Conservation (phyloP, 352 stramenopile species). For the Phytopythium helicoides region DNA sequence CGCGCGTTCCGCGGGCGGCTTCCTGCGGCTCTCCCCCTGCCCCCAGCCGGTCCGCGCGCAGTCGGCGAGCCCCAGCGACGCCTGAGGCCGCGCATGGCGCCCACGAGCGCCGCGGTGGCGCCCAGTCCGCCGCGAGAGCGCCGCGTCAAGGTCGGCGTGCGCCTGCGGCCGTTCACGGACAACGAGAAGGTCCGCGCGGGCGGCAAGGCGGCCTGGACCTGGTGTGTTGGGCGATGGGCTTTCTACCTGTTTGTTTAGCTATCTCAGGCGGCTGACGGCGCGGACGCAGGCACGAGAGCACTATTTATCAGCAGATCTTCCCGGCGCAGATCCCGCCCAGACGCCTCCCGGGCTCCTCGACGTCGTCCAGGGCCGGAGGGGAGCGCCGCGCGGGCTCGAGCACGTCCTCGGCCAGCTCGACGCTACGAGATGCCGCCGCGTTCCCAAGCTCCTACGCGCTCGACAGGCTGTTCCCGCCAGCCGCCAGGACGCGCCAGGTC, state of each 20-base stretch:
- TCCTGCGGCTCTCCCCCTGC: too few relatives aligned
- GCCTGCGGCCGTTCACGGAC: slow-evolving; percentile 70
- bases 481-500: slow-evolving; percentile 63
- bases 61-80: too few relatives aligned
- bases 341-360: slow-evolving; percentile 5
- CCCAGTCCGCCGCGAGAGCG: slow-evolving; percentile 5
- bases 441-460: slow-evolving; percentile 81
- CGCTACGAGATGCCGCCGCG: slow-evolving; percentile 21
- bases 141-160: slow-evolving; percentile 70
- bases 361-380: not conserved
- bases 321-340: slow-evolving; percentile 52
- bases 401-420: slow-evolving; percentile 34
- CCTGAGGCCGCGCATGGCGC: too few relatives aligned
- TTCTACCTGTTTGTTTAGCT: not conserved
- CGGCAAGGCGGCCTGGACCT: slow-evolving; percentile 81
- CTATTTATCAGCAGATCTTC: slow-evolving; percentile 88
- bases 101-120: not conserved
- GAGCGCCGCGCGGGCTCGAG: slow-evolving; percentile 28
- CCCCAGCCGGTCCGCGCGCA: too few relatives aligned
- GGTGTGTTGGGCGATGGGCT: too few relatives aligned
- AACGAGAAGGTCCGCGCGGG: slow-evolving; percentile 67
- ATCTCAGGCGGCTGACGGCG: not conserved
- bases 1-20: too few relatives aligned
- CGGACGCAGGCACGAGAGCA: slow-evolving; percentile 70
- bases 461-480: slow-evolving; percentile 84